phyloP scores from a whole-genome alignment of 1,139 yeast species.

The Geotrichum restrictum region DNA sequence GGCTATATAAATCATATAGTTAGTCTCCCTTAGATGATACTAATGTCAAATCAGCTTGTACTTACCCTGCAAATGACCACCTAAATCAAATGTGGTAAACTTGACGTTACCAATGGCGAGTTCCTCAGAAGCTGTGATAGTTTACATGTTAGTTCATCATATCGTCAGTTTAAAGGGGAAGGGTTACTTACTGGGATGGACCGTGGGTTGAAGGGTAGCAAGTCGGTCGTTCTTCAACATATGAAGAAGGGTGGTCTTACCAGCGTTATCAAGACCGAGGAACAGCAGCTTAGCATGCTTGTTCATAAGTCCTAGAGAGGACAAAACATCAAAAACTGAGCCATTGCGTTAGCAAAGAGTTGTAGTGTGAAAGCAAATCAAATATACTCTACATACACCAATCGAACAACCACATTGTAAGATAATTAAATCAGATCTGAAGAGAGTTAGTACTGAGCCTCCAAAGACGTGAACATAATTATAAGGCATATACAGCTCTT shows the following conservation, averaged over 20 bases:
- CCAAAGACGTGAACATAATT: too few species aligned
- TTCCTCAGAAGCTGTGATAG: conserved; percentile 73
- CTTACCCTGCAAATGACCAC: conserved; percentile 80
- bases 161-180: background rate
- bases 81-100: conserved; percentile 96
- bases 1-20: conserved; percentile 44
- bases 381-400: conserved; percentile 32
- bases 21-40: background rate
- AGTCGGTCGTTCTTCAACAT: conserved; percentile 96
- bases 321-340: conserved; percentile 79
- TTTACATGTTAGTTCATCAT: conserved; percentile 5
- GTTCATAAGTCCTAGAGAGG: conserved; percentile 94
- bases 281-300: conserved; percentile 95
- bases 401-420: conserved; percentile 34
- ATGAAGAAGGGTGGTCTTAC: conserved; percentile 93
- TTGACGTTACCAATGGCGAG: conserved; percentile 93
- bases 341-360: background rate
- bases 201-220: conserved; percentile 95
- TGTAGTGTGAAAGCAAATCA: background rate
- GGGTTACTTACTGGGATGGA: conserved; percentile 64
- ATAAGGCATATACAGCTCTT: too few species aligned
- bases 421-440: conserved; percentile 25
- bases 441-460: background rate
- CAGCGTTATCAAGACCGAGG: conserved; percentile 96
- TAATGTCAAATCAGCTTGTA: conserved; percentile 10